A percentile compares a stretch with the other conserved stretches of the same genome.
These are phyloP conservation scores for Colletotrichum sojae DNA, from an alignment of 2,329 filamentous ascomycete species.

Conservation along the genomic window DNA sequence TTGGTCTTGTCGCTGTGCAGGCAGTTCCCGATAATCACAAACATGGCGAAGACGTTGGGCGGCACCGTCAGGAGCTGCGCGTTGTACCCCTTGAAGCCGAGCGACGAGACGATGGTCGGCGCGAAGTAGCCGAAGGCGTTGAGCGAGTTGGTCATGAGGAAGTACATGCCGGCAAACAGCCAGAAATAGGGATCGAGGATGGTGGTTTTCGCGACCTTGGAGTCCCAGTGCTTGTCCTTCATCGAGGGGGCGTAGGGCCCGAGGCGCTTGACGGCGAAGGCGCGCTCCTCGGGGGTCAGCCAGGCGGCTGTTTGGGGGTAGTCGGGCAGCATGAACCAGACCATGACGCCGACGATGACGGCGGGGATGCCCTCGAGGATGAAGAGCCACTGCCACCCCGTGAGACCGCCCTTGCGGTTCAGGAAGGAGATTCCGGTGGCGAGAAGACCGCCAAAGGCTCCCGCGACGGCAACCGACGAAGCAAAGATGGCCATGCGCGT, in stretches of 20 bases:
- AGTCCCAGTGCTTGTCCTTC: slow-evolving; percentile 53
- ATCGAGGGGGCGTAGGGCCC: slow-evolving; percentile 52
- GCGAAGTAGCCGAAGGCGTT: slow-evolving; percentile 54
- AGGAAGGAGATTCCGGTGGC: slow-evolving; percentile 65
- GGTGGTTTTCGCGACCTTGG: slow-evolving; percentile 49
- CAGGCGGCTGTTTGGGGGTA: slow-evolving; percentile 52
- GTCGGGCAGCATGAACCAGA: slow-evolving; percentile 51
- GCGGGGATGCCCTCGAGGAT: slow-evolving; percentile 62
- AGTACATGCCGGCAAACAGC: slow-evolving; percentile 50
- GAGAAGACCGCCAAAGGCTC: slow-evolving; percentile 73
- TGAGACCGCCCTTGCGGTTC: slow-evolving; percentile 60
- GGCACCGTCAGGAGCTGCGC: slow-evolving; percentile 55
- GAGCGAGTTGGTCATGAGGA: slow-evolving; percentile 52
- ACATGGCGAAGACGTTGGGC: slow-evolving; percentile 53
- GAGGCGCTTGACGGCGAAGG: slow-evolving; percentile 52
- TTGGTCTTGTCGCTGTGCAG: slow-evolving; percentile 50
- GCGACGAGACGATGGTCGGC: slow-evolving; percentile 52
- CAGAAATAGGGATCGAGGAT: slow-evolving; percentile 52
- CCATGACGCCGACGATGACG: slow-evolving; percentile 49
- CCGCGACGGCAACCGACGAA: slow-evolving; percentile 69
- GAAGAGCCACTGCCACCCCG: slow-evolving; percentile 76
- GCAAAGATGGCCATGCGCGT: slow-evolving; percentile 73
- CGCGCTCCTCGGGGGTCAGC: slow-evolving; percentile 51
- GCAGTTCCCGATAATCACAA: slow-evolving; percentile 51
- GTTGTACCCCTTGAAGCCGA: slow-evolving; percentile 51